Conservation (phyloP, 2,329 filamentous ascomycete species). For the Spiromastix sp. region DNA sequence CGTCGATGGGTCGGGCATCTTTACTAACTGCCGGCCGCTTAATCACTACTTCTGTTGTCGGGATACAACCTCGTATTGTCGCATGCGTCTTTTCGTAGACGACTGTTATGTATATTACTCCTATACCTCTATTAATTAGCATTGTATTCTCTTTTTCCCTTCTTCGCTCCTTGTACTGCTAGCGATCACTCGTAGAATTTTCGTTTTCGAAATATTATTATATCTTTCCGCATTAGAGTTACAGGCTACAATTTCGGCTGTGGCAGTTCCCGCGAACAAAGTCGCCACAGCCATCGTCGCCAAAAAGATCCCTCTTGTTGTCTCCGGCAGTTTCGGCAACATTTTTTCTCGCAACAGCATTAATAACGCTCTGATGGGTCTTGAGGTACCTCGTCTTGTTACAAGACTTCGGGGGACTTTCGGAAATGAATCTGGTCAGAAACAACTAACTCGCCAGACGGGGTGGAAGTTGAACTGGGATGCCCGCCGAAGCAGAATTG, state of each 20-base stretch:
- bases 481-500: conserved; percentile 58
- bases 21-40: too few species aligned
- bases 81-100: too few species aligned
- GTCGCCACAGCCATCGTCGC: conserved; percentile 80
- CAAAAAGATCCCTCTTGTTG: conserved; percentile 67
- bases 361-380: conserved; percentile 30
- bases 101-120: too few species aligned
- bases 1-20: too few species aligned
- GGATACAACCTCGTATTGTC: too few species aligned
- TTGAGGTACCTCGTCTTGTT: conserved; percentile 28
- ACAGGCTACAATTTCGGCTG: conserved; percentile 83
- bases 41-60: too few species aligned
- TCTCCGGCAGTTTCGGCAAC: conserved; percentile 71
- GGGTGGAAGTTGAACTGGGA: conserved; percentile 83
- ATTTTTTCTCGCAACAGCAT: conserved; percentile 60
- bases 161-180: too few species aligned
- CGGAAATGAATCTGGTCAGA: conserved; percentile 36
- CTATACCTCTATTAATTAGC: too few species aligned
- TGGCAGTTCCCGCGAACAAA: conserved; percentile 70
- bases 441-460: conserved; percentile 58
- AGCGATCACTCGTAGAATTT: too few species aligned
- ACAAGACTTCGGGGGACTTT: conserved; percentile 24
- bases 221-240: conserved; percentile 77
- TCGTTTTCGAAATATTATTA: too few species aligned
- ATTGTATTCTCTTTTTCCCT: too few species aligned